These are phyloP conservation scores for Cenchrus americanus DNA, from an alignment of 176 grass and related monocot genomes.

Conservation along the genomic window DNA sequence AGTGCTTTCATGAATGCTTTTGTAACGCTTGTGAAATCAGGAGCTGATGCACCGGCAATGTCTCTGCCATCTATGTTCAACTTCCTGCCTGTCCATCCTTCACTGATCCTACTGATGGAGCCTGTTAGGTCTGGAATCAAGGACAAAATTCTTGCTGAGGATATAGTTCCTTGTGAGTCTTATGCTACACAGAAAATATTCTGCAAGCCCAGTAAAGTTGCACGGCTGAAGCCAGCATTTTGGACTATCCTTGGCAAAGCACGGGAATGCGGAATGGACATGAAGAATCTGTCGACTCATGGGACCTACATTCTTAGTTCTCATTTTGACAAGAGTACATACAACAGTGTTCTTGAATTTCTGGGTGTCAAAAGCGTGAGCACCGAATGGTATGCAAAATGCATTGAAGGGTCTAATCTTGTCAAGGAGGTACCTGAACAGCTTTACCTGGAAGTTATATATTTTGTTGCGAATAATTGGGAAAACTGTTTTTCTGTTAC, in stretches of 20 bases:
- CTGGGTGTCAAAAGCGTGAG: conserved; percentile 50
- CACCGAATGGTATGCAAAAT: conserved; percentile 66
- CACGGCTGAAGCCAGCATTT: conserved; percentile 49
- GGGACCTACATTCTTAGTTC: conserved; percentile 62
- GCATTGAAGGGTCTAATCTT: conserved; percentile 63
- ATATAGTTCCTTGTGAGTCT: conserved; percentile 69
- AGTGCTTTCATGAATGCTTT: conserved; percentile 71
- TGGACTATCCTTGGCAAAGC: conserved; percentile 64
- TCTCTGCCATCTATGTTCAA: conserved; percentile 20
- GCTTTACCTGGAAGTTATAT: conserved; percentile 33
- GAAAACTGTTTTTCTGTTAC: conserved; percentile 4
- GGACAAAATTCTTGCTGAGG: conserved; percentile 51
- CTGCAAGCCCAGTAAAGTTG: conserved; percentile 58
- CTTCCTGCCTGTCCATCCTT: conserved; percentile 37
- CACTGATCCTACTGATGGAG: conserved; percentile 52
- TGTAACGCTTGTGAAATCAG: conserved; percentile 52
- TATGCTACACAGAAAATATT: conserved; percentile 34
- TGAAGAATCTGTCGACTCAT: conserved; percentile 57
- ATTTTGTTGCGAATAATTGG: conserved; percentile 60
- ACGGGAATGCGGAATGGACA: conserved; percentile 33
- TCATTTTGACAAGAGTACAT: conserved; percentile 52
- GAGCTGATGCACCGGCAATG: conserved; percentile 39
- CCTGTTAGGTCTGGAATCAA: conserved; percentile 58
- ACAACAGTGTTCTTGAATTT: conserved; percentile 51
- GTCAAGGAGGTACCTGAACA: conserved; percentile 44